phyloP scores from a whole-genome alignment of 257 asterid genomes.

The Craterostigma plantagineum region DNA sequence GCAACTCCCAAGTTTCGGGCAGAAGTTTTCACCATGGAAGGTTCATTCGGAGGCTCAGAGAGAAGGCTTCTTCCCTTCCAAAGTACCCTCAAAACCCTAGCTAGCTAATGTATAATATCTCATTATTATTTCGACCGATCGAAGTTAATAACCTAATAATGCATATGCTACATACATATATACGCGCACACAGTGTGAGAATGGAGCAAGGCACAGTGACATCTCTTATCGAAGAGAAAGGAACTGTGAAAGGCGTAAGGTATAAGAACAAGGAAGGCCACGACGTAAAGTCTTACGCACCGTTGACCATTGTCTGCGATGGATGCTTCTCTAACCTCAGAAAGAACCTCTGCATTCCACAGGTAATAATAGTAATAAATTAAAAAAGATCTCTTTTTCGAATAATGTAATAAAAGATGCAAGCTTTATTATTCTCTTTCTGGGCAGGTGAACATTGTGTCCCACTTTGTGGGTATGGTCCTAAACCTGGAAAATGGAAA shows the following conservation, averaged over 20 bases:
- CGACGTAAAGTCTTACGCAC: constrained; percentile 35
- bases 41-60: constrained; percentile 77
- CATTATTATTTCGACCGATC: no score
- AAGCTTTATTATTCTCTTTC: not conserved
- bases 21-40: constrained; percentile 94
- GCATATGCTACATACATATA: no score
- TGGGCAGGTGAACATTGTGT: constrained; percentile 34
- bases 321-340: constrained; percentile 80
- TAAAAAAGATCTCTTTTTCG: no score
- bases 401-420: no score
- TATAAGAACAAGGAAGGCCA: constrained; percentile 57
- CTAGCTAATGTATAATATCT: no score
- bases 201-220: constrained; percentile 77
- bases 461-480: constrained; percentile 35
- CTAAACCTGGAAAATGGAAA: constrained; percentile 23
- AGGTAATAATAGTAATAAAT: no score
- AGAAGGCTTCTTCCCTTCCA: constrained; percentile 73
- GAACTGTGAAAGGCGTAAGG: constrained; percentile 49
- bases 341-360: constrained; percentile 53
- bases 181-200: constrained; percentile 25
- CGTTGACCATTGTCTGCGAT: constrained; percentile 72
- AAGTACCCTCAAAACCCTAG: no score
- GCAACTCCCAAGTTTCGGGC: constrained; percentile 69
- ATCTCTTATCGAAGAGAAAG: constrained; percentile 50
- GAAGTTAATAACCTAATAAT: no score